Evolutionary conservation across 768 basidiomycete genomes (phyloP).

Genomic region (Tricholoma matsutake): DNA sequence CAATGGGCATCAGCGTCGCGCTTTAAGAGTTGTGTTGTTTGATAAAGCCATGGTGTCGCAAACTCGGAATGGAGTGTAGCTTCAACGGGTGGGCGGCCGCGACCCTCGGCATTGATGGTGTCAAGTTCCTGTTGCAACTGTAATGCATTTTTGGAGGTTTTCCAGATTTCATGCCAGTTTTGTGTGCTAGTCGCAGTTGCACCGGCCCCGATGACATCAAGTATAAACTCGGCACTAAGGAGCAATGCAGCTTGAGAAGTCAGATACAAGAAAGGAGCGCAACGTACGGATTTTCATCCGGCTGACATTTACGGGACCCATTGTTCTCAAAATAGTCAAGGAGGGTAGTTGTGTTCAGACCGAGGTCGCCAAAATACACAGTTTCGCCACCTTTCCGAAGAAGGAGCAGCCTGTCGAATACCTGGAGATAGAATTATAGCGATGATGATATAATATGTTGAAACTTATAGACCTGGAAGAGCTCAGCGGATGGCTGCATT

Average conservation of each 20-base stretch:
- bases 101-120: slow-evolving; percentile 48
- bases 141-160: slow-evolving; percentile 43
- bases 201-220: slow-evolving; percentile 80
- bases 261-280: not conserved
- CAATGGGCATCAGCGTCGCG: slow-evolving; percentile 48
- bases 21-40: slow-evolving; percentile 37
- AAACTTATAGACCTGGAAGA: slow-evolving; percentile 53
- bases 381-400: slow-evolving; percentile 78
- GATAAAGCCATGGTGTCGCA: slow-evolving; percentile 52
- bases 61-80: slow-evolving; percentile 41
- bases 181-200: slow-evolving; percentile 50
- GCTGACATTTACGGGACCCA: slow-evolving; percentile 59
- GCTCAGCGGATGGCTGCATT: slow-evolving; percentile 72
- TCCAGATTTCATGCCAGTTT: slow-evolving; percentile 62
- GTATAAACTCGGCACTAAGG: slow-evolving; percentile 58
- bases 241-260: not conserved
- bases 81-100: slow-evolving; percentile 35
- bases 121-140: slow-evolving; percentile 38
- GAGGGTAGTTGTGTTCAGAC: slow-evolving; percentile 56
- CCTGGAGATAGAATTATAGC: slow-evolving; percentile 22
- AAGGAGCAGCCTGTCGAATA: slow-evolving; percentile 73
- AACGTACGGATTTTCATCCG: slow-evolving; percentile 70
- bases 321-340: slow-evolving; percentile 74
- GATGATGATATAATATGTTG: not conserved
- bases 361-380: slow-evolving; percentile 76